These are phyloP conservation scores for Lolium rigidum DNA, from an alignment of 176 grass and related monocot species.

Conservation along the genomic window DNA sequence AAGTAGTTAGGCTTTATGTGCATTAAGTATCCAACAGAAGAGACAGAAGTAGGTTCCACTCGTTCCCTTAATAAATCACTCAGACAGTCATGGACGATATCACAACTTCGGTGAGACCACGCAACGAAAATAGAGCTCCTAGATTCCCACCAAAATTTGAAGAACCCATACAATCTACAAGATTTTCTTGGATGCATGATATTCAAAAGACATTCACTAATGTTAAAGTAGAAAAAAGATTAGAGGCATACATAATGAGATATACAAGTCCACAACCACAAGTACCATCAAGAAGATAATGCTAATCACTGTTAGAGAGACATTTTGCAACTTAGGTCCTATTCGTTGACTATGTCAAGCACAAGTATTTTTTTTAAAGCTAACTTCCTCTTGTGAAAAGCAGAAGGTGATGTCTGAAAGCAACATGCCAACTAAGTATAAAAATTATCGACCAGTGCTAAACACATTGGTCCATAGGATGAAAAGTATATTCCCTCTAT, in stretches of 20 bases:
- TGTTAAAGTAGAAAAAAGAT: background rate
- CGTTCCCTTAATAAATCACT: background rate
- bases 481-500: background rate
- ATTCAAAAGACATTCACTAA: background rate
- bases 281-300: background rate
- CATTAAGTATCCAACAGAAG: background rate
- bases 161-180: constrained; percentile 8
- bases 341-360: background rate
- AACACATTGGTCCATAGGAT: background rate
- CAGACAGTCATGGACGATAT: background rate
- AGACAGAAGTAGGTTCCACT: constrained; percentile 5
- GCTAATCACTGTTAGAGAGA: background rate
- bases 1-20: background rate
- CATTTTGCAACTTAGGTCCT: constrained; percentile 5
- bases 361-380: background rate
- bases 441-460: background rate
- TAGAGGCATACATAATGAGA: background rate
- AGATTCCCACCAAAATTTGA: background rate
- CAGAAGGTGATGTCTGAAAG: background rate
- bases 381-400: background rate
- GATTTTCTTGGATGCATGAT: background rate
- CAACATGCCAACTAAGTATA: constrained; percentile 1
- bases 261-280: background rate
- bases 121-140: background rate
- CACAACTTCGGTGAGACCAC: background rate